A percentile compares a stretch with the other conserved stretches of the same genome.
These are phyloP conservation scores for Magnusiomyces starmeri DNA, from an alignment of 1,139 yeast species.

Conservation along the genomic window DNA sequence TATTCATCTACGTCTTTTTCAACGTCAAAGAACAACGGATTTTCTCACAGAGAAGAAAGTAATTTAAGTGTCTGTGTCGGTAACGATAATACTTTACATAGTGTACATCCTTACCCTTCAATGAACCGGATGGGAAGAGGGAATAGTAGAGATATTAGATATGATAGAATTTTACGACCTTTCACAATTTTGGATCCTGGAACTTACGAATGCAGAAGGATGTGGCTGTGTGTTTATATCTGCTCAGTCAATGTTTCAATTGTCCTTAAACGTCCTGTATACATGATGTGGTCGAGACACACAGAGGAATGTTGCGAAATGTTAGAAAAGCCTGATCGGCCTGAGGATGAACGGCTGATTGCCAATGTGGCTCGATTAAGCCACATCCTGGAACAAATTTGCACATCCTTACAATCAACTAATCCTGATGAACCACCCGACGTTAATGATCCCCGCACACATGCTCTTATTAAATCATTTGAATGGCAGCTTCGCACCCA, in stretches of 20 bases:
- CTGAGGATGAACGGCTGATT: conserved; percentile 32
- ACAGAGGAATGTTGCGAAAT: conserved; percentile 54
- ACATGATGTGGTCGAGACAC: conserved; percentile 41
- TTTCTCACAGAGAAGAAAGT: too few species aligned
- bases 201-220: conserved; percentile 32
- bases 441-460: conserved; percentile 23
- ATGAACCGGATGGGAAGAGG: too few species aligned
- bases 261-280: conserved; percentile 28
- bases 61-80: too few species aligned
- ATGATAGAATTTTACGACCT: conserved; percentile 34
- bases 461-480: conserved; percentile 23
- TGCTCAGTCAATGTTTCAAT: conserved; percentile 29
- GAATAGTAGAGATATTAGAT: conserved; percentile 19
- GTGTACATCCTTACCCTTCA: conserved; percentile 12
- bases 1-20: conserved; percentile 19
- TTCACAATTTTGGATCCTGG: conserved; percentile 33
- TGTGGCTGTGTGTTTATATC: conserved; percentile 31
- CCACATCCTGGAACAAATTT: conserved; percentile 53
- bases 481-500: conserved; percentile 19
- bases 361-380: conserved; percentile 57
- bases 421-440: conserved; percentile 27
- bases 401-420: conserved; percentile 25
- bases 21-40: too few species aligned
- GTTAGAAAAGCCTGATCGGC: conserved; percentile 38
- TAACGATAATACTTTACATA: conserved; percentile 11